phyloP scores from a whole-genome alignment of 2,329 filamentous ascomycete genomes.

The Trematosphaeria pertusa region DNA sequence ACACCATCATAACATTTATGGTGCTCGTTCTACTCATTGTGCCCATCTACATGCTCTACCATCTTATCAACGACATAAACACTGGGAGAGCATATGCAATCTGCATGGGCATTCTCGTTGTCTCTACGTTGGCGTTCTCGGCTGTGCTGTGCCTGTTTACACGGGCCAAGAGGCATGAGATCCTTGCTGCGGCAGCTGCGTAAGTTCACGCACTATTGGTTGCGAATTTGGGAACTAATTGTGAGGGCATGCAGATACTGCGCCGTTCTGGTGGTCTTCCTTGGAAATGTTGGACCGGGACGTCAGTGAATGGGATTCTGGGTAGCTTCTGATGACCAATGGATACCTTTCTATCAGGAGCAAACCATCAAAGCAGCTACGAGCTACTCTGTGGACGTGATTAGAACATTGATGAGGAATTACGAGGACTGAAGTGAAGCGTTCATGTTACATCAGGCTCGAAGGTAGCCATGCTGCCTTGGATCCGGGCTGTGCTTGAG shows the following conservation, averaged over 20 bases:
- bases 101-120: conserved; percentile 24
- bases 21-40: conserved; percentile 30
- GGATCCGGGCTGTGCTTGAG: too few species aligned
- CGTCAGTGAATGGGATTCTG: too few species aligned
- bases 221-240: too few species aligned
- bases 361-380: too few species aligned
- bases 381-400: too few species aligned
- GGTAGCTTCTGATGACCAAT: too few species aligned
- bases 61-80: conserved; percentile 16
- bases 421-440: too few species aligned
- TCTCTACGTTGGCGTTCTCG: conserved; percentile 33
- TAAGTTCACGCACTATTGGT: conserved; percentile 23
- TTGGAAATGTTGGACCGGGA: conserved; percentile 9
- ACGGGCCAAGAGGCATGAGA: conserved; percentile 30
- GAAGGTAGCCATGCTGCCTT: too few species aligned
- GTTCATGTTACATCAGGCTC: too few species aligned
- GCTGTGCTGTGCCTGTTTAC: conserved; percentile 32
- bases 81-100: conserved; percentile 16
- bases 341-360: too few species aligned
- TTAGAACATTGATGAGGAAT: too few species aligned
- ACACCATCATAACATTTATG: conserved; percentile 25
- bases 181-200: conserved; percentile 32
- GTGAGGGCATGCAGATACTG: conserved; percentile 21
- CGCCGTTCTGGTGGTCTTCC: conserved; percentile 22
- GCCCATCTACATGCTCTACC: conserved; percentile 31